Base-by-base conservation (phyloP, 495 filamentous ascomycete genomes). In the Aspergillus homomorphus region DNA sequence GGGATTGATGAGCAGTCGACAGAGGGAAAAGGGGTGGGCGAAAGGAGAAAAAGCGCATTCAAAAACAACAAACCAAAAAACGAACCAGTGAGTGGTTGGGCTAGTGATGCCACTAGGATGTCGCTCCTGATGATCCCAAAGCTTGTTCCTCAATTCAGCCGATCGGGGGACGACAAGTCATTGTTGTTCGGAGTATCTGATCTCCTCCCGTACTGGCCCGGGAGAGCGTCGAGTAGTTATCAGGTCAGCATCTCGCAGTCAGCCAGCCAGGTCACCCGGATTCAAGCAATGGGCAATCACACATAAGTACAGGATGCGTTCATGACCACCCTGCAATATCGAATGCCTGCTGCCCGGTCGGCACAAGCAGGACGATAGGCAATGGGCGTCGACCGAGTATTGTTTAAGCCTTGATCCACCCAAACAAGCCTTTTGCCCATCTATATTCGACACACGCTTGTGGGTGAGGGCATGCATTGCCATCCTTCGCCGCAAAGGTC, bases 371-470 rank as follows among this genome's bases (percentile, higher is more conserved):
- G 26, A 28, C 3, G 26, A 28, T 3, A 28, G 26, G 9, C 26
- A 28, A 28, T 28, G 26, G 9, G 26, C 26, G 26, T 30, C 26
- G 46, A 51, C 48, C 23, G 48, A 30, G 24, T 26, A 18, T 33
- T 51, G 15, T 30, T 33, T 33, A 28, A 51, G 23, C 24, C 48
- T 38, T 38, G 48, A 28, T 18, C 22, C 22, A 28, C 22, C 12
- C 23, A 23, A 51, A 51, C 24, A 51, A 51, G 48, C 48, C 19
- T 46, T 51, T 51, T 38, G 33, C 12, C 33, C 48, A 51, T 51
- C 48, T 18, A 51, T 26, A 28, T 30, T 28, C 16, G 28, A 51
- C 24, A 30, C 48, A 38, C 33, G 33, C 33, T 38, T 14, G 33
- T 38, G 33, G 10, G 15, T 38, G 33, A 38, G 33, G 33, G 10